Evolutionary conservation across 2,329 filamentous ascomycete species (phyloP).

Genomic region (Monosporascus sp.): DNA sequence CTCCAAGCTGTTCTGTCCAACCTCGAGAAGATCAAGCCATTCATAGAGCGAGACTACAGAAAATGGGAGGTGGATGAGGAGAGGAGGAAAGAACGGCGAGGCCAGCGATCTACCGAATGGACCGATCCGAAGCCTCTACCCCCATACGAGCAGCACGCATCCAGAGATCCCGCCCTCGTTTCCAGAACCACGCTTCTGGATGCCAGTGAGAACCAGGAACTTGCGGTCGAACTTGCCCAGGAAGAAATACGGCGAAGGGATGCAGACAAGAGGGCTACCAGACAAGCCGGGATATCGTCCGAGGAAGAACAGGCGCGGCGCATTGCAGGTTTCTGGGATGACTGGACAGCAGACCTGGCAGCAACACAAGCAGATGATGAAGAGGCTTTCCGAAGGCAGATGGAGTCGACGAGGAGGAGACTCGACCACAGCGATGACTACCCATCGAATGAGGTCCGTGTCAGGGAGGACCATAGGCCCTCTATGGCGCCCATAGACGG

Average conservation of each 20-base stretch:
- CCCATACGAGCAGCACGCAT: conserved; percentile 43
- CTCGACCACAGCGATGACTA: conserved; percentile 30
- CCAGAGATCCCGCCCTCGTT: conserved; percentile 56
- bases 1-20: conserved; percentile 57
- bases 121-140: conserved; percentile 15
- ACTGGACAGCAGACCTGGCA: conserved; percentile 31
- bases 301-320: conserved; percentile 54
- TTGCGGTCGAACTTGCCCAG: conserved; percentile 72
- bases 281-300: conserved; percentile 51
- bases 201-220: conserved; percentile 64
- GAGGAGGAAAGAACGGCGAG: conserved; percentile 25
- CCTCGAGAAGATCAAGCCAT: conserved; percentile 74
- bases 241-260: conserved; percentile 66
- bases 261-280: conserved; percentile 51
- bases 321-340: conserved; percentile 38
- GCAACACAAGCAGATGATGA: conserved; percentile 32
- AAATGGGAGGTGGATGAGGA: conserved; percentile 56
- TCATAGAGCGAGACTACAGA: conserved; percentile 67
- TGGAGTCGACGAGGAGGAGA: conserved; percentile 46
- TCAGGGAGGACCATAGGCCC: background rate
- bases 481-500: background rate
- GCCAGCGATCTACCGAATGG: conserved; percentile 10
- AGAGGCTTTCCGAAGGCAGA: conserved; percentile 43
- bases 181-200: conserved; percentile 55
- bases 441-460: conserved; percentile 11